Base-by-base conservation (phyloP, 2,329 filamentous ascomycete species). In the Colletotrichum destructivum region DNA sequence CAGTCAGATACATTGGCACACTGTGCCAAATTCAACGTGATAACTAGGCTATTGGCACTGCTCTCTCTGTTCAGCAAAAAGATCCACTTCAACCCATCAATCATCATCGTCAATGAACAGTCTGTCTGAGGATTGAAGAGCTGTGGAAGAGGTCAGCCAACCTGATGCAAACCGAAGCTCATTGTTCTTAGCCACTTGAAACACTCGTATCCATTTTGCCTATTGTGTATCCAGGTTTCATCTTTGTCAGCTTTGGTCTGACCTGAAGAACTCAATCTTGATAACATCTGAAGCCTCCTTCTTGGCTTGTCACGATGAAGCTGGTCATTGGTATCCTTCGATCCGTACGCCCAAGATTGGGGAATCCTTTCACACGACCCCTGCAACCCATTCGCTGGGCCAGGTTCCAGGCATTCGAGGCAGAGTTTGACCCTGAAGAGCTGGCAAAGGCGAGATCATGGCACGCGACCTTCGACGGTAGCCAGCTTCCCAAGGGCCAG, bases 371-470 rank as follows among this genome's bases (percentile, higher is more conserved):
- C 15, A 26, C 51, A 26, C 26, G 13, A 21, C 61, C 70, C 16
- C 38, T 70, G 26, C 62, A 67, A 8, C 18, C 54, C 49, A 13
- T 57, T 7, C 73, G 75, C 3, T 66, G 35, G 21, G 74, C 69
- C 6, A 80, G 83, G 54, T 85, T 86, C 67, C 81, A 85, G 61
- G 85, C 87, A 0, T 87, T 85, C 66, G 87, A 88, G 69, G 82
- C 84, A 0, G 77, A 79, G 0, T 81, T 88, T n/a, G 86, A 90
- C 67, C 81, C 82, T 40, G 86, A 87, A 2, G 83, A 86, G 8
- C 77, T 90, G 42, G 77, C 79, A 6, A 87, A 88, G 71, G 88
- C 88, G 2, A 84, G 88, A 31, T 80, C 79, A 72, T 90, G 89
- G 89, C 83, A 82, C 59, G 75, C 82, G 57, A 80, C 82, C 0